Evolutionary conservation across 305 asterid genomes (phyloP).

Genomic region (Ilex paraguariensis): DNA sequence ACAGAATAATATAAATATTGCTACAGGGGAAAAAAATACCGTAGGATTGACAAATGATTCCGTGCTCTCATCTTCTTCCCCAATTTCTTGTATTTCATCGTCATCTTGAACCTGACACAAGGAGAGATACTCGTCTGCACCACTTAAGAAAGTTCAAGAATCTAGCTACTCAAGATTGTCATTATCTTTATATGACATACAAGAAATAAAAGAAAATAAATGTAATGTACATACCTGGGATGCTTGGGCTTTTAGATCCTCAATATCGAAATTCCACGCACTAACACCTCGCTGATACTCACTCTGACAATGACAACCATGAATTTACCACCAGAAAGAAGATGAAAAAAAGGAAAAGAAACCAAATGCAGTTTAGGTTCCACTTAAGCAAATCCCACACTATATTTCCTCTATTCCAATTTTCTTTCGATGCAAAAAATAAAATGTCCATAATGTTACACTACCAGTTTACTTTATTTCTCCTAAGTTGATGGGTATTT

Average conservation of each 20-base stretch:
- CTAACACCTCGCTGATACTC: slow-evolving; percentile 99
- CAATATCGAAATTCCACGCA: slow-evolving; percentile 98
- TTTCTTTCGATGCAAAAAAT: no score
- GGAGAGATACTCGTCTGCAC: neutral
- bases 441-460: no score
- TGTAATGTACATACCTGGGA: slow-evolving; percentile 58
- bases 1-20: no score
- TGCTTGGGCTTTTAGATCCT: slow-evolving; percentile 92
- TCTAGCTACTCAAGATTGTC: neutral
- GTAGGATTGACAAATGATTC: slow-evolving; percentile 34
- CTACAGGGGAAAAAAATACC: slow-evolving; percentile 25
- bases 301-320: slow-evolving; percentile 50
- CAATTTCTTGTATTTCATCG: slow-evolving; percentile 64
- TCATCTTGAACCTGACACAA: slow-evolving; percentile 75
- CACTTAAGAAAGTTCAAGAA: no score
- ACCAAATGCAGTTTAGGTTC: no score
- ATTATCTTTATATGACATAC: neutral
- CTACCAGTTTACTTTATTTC: no score
- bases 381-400: no score
- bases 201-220: neutral
- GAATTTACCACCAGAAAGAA: no score
- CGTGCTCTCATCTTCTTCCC: slow-evolving; percentile 53
- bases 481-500: no score
- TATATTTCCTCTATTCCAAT: no score
- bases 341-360: no score